phyloP scores from a whole-genome alignment of 2,329 filamentous ascomycete species.

The Fusarium penzigii region DNA sequence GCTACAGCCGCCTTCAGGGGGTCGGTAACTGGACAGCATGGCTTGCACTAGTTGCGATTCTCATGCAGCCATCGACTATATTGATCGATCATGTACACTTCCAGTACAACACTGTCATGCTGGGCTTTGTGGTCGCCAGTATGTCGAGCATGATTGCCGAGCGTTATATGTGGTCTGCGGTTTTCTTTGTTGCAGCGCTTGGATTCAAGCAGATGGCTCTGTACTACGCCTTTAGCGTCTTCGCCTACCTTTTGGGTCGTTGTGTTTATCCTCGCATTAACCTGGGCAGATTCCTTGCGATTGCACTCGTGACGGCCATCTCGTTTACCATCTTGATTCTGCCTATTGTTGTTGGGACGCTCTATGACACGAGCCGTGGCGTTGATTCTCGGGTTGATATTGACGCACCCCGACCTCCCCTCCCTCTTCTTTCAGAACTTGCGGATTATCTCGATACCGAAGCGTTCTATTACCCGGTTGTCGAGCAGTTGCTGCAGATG shows the following conservation, averaged over 20 bases:
- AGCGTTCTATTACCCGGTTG: conserved; percentile 70
- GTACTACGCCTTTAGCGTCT: conserved; percentile 92
- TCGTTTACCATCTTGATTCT: conserved; percentile 76
- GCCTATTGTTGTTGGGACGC: conserved; percentile 71
- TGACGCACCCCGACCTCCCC: conserved; percentile 58
- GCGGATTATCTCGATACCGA: conserved; percentile 60
- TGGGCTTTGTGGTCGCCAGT: conserved; percentile 83
- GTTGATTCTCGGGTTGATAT: conserved; percentile 58
- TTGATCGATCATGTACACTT: conserved; percentile 95
- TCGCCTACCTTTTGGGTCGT: conserved; percentile 85
- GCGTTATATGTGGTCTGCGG: conserved; percentile 81
- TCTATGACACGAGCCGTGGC: conserved; percentile 68
- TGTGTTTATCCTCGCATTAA: conserved; percentile 77
- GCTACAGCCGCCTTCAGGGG: conserved; percentile 73
- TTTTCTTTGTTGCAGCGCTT: conserved; percentile 92
- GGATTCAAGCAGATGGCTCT: conserved; percentile 99
- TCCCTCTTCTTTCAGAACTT: conserved; percentile 63
- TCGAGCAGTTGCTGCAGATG: conserved; percentile 80
- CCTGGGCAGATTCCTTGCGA: conserved; percentile 67
- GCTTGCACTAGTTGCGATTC: conserved; percentile 82
- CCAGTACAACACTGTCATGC: conserved; percentile 99
- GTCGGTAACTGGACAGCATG: conserved; percentile 81
- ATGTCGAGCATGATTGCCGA: conserved; percentile 88
- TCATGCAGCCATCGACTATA: conserved; percentile 89
- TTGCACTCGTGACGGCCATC: conserved; percentile 70